Base-by-base conservation (phyloP, 805 yeast genomes). In the Schwanniomyces pseudopolymorphus region DNA sequence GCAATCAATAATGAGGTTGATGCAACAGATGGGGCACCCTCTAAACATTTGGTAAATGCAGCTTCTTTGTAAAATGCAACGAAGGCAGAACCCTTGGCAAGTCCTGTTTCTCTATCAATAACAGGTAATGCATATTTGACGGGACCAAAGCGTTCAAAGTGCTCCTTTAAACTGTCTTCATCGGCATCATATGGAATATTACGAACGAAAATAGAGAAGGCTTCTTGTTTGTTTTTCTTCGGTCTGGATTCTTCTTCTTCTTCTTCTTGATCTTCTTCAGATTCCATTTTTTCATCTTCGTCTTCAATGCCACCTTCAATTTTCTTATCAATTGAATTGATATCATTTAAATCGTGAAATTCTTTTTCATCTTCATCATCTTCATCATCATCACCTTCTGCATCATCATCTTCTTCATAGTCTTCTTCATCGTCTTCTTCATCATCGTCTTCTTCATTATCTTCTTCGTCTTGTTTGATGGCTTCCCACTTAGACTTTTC, bases 151-250 rank as follows among this genome's bases (percentile, higher is more conserved):
- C 81, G 78, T 47, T 69, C 66, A 59, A 94, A 94, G 63, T 92
- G 98, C 43, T 83, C 89, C 40, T 73, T 76, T 33, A 94, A 74
- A 1, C 84, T 66, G 45, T 91, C 97, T 40, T 78, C 79, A 28
- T 95, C 89, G 4, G 97, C 95, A 66, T 89, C 97, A 60, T 92
- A 94, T 1, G 99, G 98, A 28, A 94, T 81, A 60, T 94, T 94
- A 61, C 99, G 82, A 9, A 94, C 88, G 61, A 94, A 94, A 20
- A 94, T 67, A 4, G 96, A 84, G 52, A 59, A 86, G 5, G 78
- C 73, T 55, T 87, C 94, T 61, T 81, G 84, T 62, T 72, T 84
- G 64, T 87, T 87, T 37, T 65, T 62, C 47, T 72, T 72, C 43
- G 69, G 68, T 50, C 59, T 14, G 61, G 72, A n/a, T n/a, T 64